These are phyloP conservation scores for Xerophyta viscosa DNA, from an alignment of 106 monocot genomes.

Conservation along the genomic window DNA sequence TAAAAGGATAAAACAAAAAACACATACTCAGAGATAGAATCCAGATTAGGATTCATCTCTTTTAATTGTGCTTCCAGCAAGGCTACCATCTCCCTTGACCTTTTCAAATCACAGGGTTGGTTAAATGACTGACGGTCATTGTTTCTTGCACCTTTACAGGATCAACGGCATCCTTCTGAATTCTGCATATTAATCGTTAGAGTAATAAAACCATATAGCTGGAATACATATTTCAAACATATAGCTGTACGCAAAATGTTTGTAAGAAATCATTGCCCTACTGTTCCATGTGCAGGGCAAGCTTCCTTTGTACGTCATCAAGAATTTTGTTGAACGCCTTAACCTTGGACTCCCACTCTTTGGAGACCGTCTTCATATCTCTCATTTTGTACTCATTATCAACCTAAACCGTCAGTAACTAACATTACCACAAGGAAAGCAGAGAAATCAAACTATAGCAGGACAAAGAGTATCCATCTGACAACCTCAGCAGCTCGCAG, in stretches of 20 bases:
- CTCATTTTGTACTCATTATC: slow-evolving; percentile 72
- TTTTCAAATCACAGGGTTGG: slow-evolving; percentile 63
- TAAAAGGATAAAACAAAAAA: slow-evolving; percentile 5
- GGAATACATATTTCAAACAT: too few species aligned
- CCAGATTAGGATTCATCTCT: slow-evolving; percentile 93
- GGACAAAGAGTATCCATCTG: background rate
- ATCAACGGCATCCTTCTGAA: slow-evolving; percentile 87
- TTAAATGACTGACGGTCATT: slow-evolving; percentile 34
- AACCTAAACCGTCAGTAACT: slow-evolving; percentile 63
- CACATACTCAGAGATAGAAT: slow-evolving; percentile 86
- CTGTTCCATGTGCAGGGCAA: slow-evolving; percentile 83
- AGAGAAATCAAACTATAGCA: too few species aligned
- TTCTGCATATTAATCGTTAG: slow-evolving; percentile 25
- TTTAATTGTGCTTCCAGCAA: slow-evolving; percentile 90
- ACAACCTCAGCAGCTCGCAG: slow-evolving; percentile 78
- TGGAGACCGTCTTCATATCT: slow-evolving; percentile 64
- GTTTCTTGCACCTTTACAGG: slow-evolving; percentile 63
- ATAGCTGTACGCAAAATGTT: too few species aligned
- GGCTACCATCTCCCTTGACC: slow-evolving; percentile 78
- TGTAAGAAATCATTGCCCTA: slow-evolving; percentile 16
- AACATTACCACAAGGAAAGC: slow-evolving; percentile 1
- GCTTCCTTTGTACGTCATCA: slow-evolving; percentile 43
- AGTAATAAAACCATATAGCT: too few species aligned
- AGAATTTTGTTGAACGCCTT: slow-evolving; percentile 71
- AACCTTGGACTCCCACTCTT: slow-evolving; percentile 80